Base-by-base conservation (phyloP, 441 rosid genomes). In the Corymbia calophylla region DNA sequence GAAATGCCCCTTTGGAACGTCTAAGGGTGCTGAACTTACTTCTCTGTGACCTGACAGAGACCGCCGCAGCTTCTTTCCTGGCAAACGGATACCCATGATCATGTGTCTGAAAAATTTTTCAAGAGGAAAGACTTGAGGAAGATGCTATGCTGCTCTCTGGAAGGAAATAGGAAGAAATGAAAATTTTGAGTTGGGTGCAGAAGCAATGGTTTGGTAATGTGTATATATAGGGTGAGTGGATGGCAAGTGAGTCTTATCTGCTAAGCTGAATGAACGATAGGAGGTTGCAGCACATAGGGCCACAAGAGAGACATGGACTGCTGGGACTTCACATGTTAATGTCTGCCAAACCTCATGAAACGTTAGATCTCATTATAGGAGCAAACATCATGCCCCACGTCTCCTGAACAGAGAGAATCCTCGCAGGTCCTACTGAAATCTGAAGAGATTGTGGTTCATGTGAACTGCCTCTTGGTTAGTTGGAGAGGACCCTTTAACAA, bases 1-100 rank as follows among this genome's bases (percentile, higher is more conserved):
- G 56, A 90, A 53, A 11, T 87, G 89, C 14, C 89, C 91, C 44
- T 87, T 90, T 1, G 87, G 89, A 39, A 88, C 32, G 35, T 91
- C 91, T 87, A 62, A 89, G 14, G 49, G 82, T 5, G 82, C 48
- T 35, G 8, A 73, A 35, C 21, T 23, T 39, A 73, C 82, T 73
- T 73, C 49, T 73, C 44, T 73, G 48, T 5, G 8, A 73, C 82
- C 82, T 35, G 82, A 73, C 10, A 73, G 48, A 73, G 82, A 73
- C 82, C 29, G 49, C 8, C 82, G 29, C 29, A 35, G 12, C 48
- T 73, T 73, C 39, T 73, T 35, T 21, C 49, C 49, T 35, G 16
- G 82, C 48, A 73, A 73, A 73, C 29, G 47, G 82, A 73, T 35
- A 27, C 82, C 49, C 82, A 35, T 35, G 82, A 35, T 73, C 4